A percentile compares a stretch with the other conserved stretches of the same genome.
phyloP scores from a whole-genome alignment of 345 rosid genomes.

The Arabidopsis suecica region DNA sequence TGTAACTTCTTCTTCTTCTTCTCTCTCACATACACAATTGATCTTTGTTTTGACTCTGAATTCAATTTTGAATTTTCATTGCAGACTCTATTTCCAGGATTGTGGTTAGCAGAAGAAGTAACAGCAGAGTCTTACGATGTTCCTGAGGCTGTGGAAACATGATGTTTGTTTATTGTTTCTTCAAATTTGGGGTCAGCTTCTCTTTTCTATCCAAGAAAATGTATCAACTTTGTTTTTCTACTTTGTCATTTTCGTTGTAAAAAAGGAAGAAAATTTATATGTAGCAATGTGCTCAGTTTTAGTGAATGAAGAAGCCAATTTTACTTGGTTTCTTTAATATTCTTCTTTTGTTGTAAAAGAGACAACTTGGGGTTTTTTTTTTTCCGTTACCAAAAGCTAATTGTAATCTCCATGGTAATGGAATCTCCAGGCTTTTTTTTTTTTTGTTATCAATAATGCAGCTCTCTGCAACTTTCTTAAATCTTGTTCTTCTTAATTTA shows the following conservation, averaged over 20 bases:
- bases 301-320: conserved; percentile 38
- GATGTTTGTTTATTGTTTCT: conserved; percentile 3
- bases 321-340: conserved; percentile 34
- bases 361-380: conserved; percentile 31
- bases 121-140: conserved; percentile 61
- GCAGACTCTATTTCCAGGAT: conserved; percentile 67
- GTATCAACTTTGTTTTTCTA: conserved; percentile 37
- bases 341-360: conserved; percentile 39
- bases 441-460: conserved; percentile 39
- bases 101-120: conserved; percentile 65
- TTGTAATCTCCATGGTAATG: conserved; percentile 47
- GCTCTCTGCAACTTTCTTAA: conserved; percentile 30
- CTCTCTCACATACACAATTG: not conserved
- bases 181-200: conserved; percentile 22
- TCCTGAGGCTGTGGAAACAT: conserved; percentile 59
- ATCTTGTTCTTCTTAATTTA: conserved; percentile 7
- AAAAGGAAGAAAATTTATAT: conserved; percentile 33
- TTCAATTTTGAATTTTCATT: no score
- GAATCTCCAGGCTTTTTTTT: conserved; percentile 34
- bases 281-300: conserved; percentile 42
- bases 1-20: conserved; percentile 42
- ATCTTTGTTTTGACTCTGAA: not conserved
- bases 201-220: conserved; percentile 27
- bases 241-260: conserved; percentile 36
- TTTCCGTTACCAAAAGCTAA: conserved; percentile 43